Base-by-base conservation (phyloP, 768 basidiomycete species). In the Panaeolus cyanescens region DNA sequence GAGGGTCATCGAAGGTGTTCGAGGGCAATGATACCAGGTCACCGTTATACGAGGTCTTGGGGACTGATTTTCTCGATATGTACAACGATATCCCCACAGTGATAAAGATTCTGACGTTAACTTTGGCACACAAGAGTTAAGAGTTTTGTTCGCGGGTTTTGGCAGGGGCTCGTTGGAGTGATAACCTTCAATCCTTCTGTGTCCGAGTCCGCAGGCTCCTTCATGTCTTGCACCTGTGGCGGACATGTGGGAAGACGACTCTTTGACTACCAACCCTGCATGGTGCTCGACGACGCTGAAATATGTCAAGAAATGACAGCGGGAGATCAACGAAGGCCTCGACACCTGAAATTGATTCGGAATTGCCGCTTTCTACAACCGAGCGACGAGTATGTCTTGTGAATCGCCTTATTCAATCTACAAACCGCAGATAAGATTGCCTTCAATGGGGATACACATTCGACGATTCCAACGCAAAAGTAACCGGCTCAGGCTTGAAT, bases 261-360 rank as follows among this genome's bases (percentile, higher is more conserved):
- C 45, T 50, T 50, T 28, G 45, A 50, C 45, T 22, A 28, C 45
- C 30, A 50, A 50, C 45, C 45, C 45, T 50, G 45, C 45, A 50
- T 50, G 45, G 45, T 12, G 45, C 10, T 50, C 45, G 45, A 50
- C 3, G 45, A 50, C 10, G 45, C 30, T 50, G 25, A 50, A 50
- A 28, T 50, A 50, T 50, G 45, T 50, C 45, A 50, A 50, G 15
- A 1, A 50, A 50, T 50, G 45, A 50, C 45, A 50, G 45, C 45
- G 45, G 45, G 45, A 50, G 45, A 50, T 50, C 45, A 50, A 50
- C 45, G n/a, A 50, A 50, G 45, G 25, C 45, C 45, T 50, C 45
- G 45, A 50, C 45, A 50, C 45, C 45, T 50, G 45, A 50, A 50
- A 50, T 28, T 50, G 45, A 50, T 25, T 50, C 8, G 45, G 25